Evolutionary conservation across 495 filamentous ascomycete genomes (phyloP).

Genomic region (Neurospora cerealis): DNA sequence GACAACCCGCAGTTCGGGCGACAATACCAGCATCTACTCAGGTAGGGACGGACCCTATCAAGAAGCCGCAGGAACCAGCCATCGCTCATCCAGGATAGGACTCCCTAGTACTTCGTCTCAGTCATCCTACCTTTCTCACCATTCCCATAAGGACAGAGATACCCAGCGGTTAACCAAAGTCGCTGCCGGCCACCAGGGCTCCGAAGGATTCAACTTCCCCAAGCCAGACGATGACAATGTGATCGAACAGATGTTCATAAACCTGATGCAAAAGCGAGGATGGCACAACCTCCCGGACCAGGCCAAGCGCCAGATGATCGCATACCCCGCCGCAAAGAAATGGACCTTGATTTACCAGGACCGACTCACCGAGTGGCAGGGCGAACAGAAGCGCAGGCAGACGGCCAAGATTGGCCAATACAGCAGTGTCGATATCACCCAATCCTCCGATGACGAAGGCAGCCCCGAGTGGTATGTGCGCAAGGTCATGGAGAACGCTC

Average conservation of each 20-base stretch:
- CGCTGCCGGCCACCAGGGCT: constrained; percentile 37
- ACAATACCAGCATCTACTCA: constrained; percentile 47
- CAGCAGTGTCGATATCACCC: constrained; percentile 45
- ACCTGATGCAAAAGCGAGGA: constrained; percentile 92
- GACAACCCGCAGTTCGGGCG: constrained; percentile 37
- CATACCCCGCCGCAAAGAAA: constrained; percentile 88
- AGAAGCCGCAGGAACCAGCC: constrained; percentile 52
- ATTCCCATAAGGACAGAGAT: constrained; percentile 31
- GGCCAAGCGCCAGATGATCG: constrained; percentile 87
- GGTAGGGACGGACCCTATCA: constrained; percentile 61
- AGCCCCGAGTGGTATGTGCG: constrained; percentile 98
- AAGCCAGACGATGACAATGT: constrained; percentile 71
- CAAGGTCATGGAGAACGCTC: constrained; percentile 91
- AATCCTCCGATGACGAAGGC: constrained; percentile 81
- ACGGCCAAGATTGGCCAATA: constrained; percentile 60
- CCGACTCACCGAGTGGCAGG: constrained; percentile 83
- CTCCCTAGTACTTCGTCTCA: constrained; percentile 41
- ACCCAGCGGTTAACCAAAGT: constrained; percentile 42
- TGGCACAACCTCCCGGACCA: constrained; percentile 97
- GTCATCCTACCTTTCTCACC: constrained; percentile 35
- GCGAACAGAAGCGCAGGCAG: constrained; percentile 78
- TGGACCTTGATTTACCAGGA: constrained; percentile 97
- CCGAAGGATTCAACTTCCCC: constrained; percentile 53
- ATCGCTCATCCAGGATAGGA: constrained; percentile 51
- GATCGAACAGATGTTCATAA: constrained; percentile 86